Evolutionary conservation across 2,329 filamentous ascomycete species (phyloP), one percentile per base, ranked within the genome.

Genomic region (Colletotrichum lindemuthianum): DNA sequence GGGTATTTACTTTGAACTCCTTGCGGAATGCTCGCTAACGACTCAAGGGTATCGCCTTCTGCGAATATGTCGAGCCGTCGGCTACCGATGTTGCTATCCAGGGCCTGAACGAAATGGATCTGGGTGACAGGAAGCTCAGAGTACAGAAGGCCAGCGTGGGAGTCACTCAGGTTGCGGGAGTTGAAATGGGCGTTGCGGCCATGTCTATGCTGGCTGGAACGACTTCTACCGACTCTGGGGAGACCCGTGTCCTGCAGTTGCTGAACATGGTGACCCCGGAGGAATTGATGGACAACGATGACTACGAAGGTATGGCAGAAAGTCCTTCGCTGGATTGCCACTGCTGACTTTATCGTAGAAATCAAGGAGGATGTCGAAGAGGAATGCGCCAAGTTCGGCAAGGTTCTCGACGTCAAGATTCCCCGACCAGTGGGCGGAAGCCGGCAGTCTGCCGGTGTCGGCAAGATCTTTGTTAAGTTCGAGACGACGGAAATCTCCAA

Each of bases 261-360:
- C 87, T 99, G 73, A 99, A 99, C 82, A 99, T 99, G 96, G 95
- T 99, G 40, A 99, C 96, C 0, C 86, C 93, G 0, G 96, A 99
- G 72, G 96, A 99, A 78, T 82, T 99, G 32, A 88, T 97, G 79
- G 94, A 98, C 74, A 90, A 89, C 55, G 94, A 98, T 40, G 96
- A 99, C 73, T 98, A 97, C 73, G 92, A 97, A 79, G 95, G 95
- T 94, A 84, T 74, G 82, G 71, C 49, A 12, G 11, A 47, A n/a
- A 2, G 13, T 1, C 6, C 10, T 16, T 6, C 1, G 13, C 32
- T 11, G 11, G 9, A 6, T 4, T 10, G 32, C 15, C 12, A 11
- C 33, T 24, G 16, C 63, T 67, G 43, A 67, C 40, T 15, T 24
- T 15, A 5, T 16, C 12, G 57, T 71, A 97, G 96, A 99, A 91